Base-by-base conservation (phyloP, 2,329 filamentous ascomycete species). In the Neofusicoccum kwambonambiense region DNA sequence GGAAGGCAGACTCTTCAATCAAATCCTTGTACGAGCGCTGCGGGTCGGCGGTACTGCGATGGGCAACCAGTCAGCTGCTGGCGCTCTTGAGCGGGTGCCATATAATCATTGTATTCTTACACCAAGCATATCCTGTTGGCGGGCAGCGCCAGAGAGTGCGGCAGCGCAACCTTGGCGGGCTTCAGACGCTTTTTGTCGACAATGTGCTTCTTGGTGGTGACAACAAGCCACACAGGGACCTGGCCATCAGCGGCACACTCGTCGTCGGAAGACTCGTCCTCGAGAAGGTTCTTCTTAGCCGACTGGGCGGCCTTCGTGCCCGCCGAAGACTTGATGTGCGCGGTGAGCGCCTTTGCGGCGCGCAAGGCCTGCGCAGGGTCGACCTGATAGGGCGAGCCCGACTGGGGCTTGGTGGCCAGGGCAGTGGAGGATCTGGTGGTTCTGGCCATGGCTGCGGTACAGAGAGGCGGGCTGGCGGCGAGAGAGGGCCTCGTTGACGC, bases 1-100 rank as follows among this genome's bases (percentile, higher is more conserved):
- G 81, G 73, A 82, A 84, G 42, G 87, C 85, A 47, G 89, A 86
- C 64, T 89, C 87, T 60, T 87, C 89, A 68, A 97, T 85, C 51
- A 96, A 84, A 78, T 98, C 90, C 83, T 98, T 98, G 85, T 95
- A 96, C 63, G 87, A 86, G 69, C 93, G 88, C 83, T 97, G 93
- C 1, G 88, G 88, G 70, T 89, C 87, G 70, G 92, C 91, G 64
- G 90, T 92, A 77, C 97, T 64, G 62, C n/a, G n/a, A 7, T 11
- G 15, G n/a, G 4, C n/a, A 9, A 22, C n/a, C 13, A 19, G 47
- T 62, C 31, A 62, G 60, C 47, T n/a, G 3, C 41, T 41, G 13
- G 22, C 3, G 51, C 6, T 19, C 12, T 41, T 39, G 6, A 9
- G 37, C 11, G 2, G 4, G 11, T 11, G 11, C 3, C 1, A 13